phyloP scores from a whole-genome alignment of 148 eudicot genomes.

The Nyssa sinensis region DNA sequence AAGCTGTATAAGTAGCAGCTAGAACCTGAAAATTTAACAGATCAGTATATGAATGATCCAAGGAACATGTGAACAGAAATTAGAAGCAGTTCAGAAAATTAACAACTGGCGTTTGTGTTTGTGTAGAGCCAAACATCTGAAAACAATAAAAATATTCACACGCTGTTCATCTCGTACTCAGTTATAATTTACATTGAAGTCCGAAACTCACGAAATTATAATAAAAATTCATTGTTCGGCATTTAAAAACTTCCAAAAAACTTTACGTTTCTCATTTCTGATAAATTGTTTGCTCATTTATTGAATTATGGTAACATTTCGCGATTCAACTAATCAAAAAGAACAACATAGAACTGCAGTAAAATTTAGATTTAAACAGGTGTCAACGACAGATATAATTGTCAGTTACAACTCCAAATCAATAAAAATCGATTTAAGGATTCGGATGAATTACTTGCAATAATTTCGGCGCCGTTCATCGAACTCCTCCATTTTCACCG shows the following conservation, averaged over 20 bases:
- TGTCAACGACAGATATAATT: background rate
- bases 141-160: background rate
- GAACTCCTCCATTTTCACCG: background rate
- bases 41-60: background rate
- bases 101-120: no score
- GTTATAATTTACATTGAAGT: background rate
- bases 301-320: background rate
- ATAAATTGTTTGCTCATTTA: background rate
- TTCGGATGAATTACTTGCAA: background rate
- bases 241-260: slow-evolving; percentile 6
- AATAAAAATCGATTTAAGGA: background rate
- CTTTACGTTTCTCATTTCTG: background rate
- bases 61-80: background rate
- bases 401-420: background rate
- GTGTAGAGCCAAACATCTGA: background rate
- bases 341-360: background rate
- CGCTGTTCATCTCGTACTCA: background rate
- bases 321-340: background rate
- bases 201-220: background rate
- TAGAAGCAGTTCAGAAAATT: background rate
- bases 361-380: background rate
- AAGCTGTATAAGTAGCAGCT: slow-evolving; percentile 12
- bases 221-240: background rate
- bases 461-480: background rate
- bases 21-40: slow-evolving; percentile 8